Percentiles rank a stretch among this genome's conserved stretches.
phyloP scores from a whole-genome alignment of 345 rosid genomes.

The Ceriops zippeliana region DNA sequence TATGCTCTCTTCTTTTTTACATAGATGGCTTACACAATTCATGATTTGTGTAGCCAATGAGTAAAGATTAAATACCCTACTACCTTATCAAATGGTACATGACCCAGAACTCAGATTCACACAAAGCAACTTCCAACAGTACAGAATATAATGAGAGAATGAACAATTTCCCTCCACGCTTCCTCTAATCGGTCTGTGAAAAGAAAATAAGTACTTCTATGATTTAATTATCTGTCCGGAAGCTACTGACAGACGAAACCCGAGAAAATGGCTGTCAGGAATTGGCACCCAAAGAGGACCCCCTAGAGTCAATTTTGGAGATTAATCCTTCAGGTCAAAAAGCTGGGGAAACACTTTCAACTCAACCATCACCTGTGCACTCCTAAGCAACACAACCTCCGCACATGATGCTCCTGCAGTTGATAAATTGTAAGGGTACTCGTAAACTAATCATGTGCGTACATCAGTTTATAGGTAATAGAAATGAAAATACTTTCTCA shows the following conservation, averaged over 20 bases:
- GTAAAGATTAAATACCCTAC: too few relatives aligned
- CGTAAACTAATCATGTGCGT: background rate
- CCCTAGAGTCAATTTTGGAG: conserved; percentile 4
- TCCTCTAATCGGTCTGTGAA: conserved; percentile 13
- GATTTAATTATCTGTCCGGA: conserved; percentile 6
- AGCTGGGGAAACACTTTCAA: background rate
- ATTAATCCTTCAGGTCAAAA: background rate
- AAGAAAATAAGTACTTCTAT: background rate
- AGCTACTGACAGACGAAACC: background rate
- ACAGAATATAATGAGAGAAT: conserved; percentile 23
- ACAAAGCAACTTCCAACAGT: background rate
- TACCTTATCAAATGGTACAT: background rate
- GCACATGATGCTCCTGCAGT: conserved; percentile 64
- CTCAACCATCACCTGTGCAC: background rate
- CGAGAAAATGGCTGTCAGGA: conserved; percentile 8
- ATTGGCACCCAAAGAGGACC: conserved; percentile 18
- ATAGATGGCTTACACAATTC: too few relatives aligned
- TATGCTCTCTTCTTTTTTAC: too few relatives aligned
- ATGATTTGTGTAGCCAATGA: too few relatives aligned
- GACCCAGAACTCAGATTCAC: background rate
- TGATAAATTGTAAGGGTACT: background rate
- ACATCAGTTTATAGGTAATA: background rate
- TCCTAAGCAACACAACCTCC: conserved; percentile 65
- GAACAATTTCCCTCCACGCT: conserved; percentile 36
- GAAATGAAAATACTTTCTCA: too few relatives aligned